Base-by-base conservation (phyloP, 2,329 filamentous ascomycete genomes). In the Rugonectria rugulosa region DNA sequence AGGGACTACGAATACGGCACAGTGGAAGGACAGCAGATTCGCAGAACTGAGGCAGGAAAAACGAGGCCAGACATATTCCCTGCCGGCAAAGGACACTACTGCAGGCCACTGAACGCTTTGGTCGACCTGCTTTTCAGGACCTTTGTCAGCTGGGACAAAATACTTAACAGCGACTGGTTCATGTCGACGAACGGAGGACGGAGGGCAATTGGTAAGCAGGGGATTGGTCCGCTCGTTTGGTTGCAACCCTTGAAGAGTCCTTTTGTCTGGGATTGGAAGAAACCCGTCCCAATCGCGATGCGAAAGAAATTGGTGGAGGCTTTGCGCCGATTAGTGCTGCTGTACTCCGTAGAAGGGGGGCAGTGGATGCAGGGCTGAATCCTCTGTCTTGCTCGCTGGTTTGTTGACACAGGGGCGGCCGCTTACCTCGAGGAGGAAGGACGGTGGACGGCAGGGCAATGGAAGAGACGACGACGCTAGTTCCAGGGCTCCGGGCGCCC, bases 141-240 rank as follows among this genome's bases (percentile, higher is more conserved):
- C n/a, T n/a, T n/a, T n/a, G 44, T 54, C 52, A 54, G 52, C 52
- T 50, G 46, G 19, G 41, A 23, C 8, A 27, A 40, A 50, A 42
- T 50, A 14, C 41, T 23, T 32, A 27, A 14, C 32, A n/a, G 17
- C 53, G 55, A 62, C 60, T 63, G 64, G 64, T 37, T 57, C 49
- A 40, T 31, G 44, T 34, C 41, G 31, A 49, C 32, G 21, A 48
- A 23, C 24, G 40, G 29, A n/a, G 41, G 15, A 40, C 42, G 44
- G 19, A 42, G 48, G 56, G 41, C 56, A 57, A 53, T 64, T 61
- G 56, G 64, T 52, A 59, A 56, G 50, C 45, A 58, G 37, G 50
- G 55, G 51, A 64, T 64, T 62, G 53, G 64, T 55, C 27, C 27
- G 29, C 27, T 23, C 51, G 50, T 31, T 38, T 9, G 15, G 62